Conservation (phyloP, 2,329 filamentous ascomycete species). For the Apiospora saccharicola region DNA sequence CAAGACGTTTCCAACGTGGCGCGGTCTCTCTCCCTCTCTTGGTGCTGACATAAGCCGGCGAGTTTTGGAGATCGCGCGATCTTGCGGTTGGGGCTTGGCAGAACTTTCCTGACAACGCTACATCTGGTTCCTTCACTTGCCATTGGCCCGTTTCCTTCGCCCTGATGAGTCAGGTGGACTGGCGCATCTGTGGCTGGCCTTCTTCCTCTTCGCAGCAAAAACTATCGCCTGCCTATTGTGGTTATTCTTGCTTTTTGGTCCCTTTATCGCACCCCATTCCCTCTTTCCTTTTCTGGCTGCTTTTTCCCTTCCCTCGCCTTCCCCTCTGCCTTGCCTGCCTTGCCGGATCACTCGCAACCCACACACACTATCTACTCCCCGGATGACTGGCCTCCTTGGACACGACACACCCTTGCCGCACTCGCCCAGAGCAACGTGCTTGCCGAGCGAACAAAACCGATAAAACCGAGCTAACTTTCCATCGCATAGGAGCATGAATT, state of each 20-base stretch:
- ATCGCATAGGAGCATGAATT: constrained; percentile 68
- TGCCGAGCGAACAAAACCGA: not conserved
- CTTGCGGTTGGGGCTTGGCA: constrained; percentile 15
- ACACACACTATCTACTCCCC: constrained; percentile 20
- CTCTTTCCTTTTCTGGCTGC: constrained; percentile 12
- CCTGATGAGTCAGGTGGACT: constrained; percentile 16
- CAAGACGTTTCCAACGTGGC: not conserved
- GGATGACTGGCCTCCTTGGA: not conserved
- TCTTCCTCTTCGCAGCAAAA: not conserved
- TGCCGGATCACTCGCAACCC: constrained; percentile 10
- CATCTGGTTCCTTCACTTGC: not conserved
- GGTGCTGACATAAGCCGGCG: constrained; percentile 7
- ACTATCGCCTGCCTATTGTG: constrained; percentile 19
- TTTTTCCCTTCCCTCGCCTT: not conserved
- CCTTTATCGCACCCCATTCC: not conserved
- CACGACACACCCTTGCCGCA: not conserved
- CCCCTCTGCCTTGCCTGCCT: constrained; percentile 7
- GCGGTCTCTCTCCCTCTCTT: not conserved
- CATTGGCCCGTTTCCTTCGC: not conserved
- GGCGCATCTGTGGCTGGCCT: not conserved
- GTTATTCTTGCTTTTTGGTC: constrained; percentile 9
- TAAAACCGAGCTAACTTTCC: not conserved
- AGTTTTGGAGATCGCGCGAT: not conserved
- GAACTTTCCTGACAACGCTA: not conserved
- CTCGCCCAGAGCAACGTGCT: not conserved